A percentile compares a stretch with the other conserved stretches of the same genome.
Conservation (phyloP, 345 rosid genomes). For the Pugionium dolabratum region DNA sequence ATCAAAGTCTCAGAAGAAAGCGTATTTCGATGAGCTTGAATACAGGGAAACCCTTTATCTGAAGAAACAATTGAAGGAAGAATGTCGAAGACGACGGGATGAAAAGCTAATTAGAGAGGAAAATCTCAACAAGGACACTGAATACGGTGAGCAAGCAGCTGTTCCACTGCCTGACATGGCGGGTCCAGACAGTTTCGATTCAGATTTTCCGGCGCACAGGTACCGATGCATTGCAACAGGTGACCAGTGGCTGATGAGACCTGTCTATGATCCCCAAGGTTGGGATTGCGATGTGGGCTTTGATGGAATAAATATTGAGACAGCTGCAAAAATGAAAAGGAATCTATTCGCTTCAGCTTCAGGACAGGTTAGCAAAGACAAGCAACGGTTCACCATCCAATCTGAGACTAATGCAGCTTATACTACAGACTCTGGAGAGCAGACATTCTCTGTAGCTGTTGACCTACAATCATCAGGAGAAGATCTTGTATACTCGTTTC, state of each 20-base stretch:
- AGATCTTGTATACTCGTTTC: slow-evolving; percentile 66
- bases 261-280: slow-evolving; percentile 89
- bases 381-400: slow-evolving; percentile 70
- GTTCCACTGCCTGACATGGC: slow-evolving; percentile 72
- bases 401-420: slow-evolving; percentile 73
- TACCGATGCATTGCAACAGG: slow-evolving; percentile 59
- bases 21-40: slow-evolving; percentile 87
- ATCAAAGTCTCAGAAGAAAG: slow-evolving; percentile 66
- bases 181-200: slow-evolving; percentile 80
- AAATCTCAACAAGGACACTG: slow-evolving; percentile 32
- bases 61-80: slow-evolving; percentile 85
- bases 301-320: slow-evolving; percentile 82
- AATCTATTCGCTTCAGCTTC: slow-evolving; percentile 56
- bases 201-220: slow-evolving; percentile 64
- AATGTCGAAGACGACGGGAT: slow-evolving; percentile 51
- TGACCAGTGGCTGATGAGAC: slow-evolving; percentile 70
- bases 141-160: slow-evolving; percentile 51
- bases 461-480: slow-evolving; percentile 81
- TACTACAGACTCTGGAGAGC: slow-evolving; percentile 50
- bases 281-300: slow-evolving; percentile 97
- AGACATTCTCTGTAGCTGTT: slow-evolving; percentile 58
- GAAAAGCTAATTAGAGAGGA: slow-evolving; percentile 49
- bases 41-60: slow-evolving; percentile 79
- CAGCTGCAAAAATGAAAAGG: slow-evolving; percentile 53
- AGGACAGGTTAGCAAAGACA: slow-evolving; percentile 83